Percentiles rank a stretch among this genome's conserved stretches.
phyloP scores from a whole-genome alignment of 2,329 filamentous ascomycete species.

The Biscogniauxia sp. region DNA sequence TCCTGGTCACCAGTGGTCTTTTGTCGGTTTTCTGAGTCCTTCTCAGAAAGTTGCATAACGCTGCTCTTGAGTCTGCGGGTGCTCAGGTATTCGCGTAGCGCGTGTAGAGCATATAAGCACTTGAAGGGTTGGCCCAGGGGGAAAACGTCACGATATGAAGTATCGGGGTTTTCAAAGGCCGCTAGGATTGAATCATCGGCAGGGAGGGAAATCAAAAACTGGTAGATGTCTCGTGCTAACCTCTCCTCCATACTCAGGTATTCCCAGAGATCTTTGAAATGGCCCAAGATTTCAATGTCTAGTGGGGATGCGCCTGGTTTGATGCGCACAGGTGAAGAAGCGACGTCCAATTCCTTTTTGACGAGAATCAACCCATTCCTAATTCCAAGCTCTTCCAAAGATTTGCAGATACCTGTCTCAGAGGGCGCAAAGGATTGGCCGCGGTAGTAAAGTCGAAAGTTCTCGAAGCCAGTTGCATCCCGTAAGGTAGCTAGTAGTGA shows the following conservation, averaged over 20 bases:
- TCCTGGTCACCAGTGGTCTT: constrained; percentile 26
- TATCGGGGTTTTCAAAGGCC: constrained; percentile 53
- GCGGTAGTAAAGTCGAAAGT: constrained; percentile 69
- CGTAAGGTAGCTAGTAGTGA: constrained; percentile 67
- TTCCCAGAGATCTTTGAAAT: constrained; percentile 81
- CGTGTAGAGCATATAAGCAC: constrained; percentile 69
- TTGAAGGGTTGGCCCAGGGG: constrained; percentile 68
- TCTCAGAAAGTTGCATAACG: constrained; percentile 25
- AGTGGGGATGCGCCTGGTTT: constrained; percentile 58
- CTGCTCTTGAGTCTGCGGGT: constrained; percentile 30
- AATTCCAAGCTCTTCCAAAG: constrained; percentile 67
- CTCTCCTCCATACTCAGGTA: constrained; percentile 73
- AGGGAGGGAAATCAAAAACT: constrained; percentile 69
- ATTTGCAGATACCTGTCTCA: constrained; percentile 56
- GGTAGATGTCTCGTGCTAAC: constrained; percentile 68
- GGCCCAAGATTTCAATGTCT: constrained; percentile 75
- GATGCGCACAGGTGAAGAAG: constrained; percentile 42
- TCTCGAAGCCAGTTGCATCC: constrained; percentile 70
- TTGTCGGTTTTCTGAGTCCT: constrained; percentile 20
- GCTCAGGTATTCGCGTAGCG: constrained; percentile 62
- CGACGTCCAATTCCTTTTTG: constrained; percentile 52
- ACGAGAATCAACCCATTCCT: constrained; percentile 65
- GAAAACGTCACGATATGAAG: constrained; percentile 62
- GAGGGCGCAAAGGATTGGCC: constrained; percentile 64
- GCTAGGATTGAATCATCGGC: constrained; percentile 61